A percentile compares a stretch with the other conserved stretches of the same genome.
Evolutionary conservation across 2,329 filamentous ascomycete species (phyloP).

Genomic region (Penicillium decumbens): DNA sequence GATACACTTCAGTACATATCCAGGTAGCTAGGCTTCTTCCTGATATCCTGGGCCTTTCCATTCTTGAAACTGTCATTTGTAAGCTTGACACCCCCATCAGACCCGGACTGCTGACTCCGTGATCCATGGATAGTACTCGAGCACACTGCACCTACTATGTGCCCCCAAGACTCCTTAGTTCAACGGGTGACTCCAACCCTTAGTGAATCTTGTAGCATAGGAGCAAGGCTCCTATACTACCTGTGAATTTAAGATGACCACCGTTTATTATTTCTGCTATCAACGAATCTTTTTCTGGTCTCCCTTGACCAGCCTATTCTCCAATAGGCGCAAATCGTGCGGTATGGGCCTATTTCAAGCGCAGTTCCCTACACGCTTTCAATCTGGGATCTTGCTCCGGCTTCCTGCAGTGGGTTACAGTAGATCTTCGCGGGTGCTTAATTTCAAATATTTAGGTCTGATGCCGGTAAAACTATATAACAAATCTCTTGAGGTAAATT

Average conservation of each 20-base stretch:
- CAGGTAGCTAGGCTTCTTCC: too few relatives aligned
- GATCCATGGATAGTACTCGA: too few relatives aligned
- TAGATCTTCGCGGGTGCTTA: not conserved
- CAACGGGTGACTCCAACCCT: too few relatives aligned
- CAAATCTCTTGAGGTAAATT: not conserved
- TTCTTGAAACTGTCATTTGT: too few relatives aligned
- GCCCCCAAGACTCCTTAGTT: not conserved
- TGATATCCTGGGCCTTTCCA: too few relatives aligned
- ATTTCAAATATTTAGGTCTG: not conserved
- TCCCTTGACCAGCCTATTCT: not conserved
- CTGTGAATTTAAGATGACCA: too few relatives aligned
- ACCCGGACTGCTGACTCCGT: too few relatives aligned
- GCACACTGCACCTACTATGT: not conserved
- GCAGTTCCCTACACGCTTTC: not conserved
- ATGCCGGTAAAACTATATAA: not conserved
- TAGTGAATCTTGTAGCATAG: too few relatives aligned
- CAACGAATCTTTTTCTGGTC: not conserved
- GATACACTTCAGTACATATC: too few relatives aligned
- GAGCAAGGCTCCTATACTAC: too few relatives aligned
- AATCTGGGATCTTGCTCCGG: not conserved
- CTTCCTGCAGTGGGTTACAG: not conserved
- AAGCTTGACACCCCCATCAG: too few relatives aligned
- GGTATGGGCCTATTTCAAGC: not conserved
- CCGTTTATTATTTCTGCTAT: not conserved
- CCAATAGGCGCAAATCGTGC: not conserved